Conservation (phyloP, 2,329 filamentous ascomycete genomes). For the Epichloe hybrida region DNA sequence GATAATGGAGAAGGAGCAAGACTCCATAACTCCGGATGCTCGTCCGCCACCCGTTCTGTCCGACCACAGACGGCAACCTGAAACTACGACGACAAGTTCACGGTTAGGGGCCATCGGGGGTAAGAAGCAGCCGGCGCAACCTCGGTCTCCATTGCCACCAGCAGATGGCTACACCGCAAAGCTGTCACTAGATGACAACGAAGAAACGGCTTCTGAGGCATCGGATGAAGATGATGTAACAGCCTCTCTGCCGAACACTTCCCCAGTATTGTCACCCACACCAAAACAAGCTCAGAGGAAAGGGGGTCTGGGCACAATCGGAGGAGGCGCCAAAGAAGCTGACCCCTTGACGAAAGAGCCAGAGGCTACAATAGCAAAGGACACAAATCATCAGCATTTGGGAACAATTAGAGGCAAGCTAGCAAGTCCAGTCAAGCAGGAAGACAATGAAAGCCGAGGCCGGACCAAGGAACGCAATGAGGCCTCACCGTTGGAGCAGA, state of each 20-base stretch:
- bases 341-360: constrained; percentile 3
- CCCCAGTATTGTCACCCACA: constrained; percentile 12
- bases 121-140: constrained; percentile 16
- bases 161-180: constrained; percentile 1
- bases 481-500: constrained; percentile 14
- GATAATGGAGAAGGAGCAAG: constrained; percentile 21
- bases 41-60: constrained; percentile 8
- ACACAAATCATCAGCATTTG: constrained; percentile 12
- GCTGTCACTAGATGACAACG: constrained; percentile 13
- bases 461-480: constrained; percentile 10
- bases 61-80: constrained; percentile 8
- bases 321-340: constrained; percentile 16
- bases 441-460: constrained; percentile 13
- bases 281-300: constrained; percentile 10
- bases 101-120: constrained; percentile 24
- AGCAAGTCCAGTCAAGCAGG: constrained; percentile 4
- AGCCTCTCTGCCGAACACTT: constrained; percentile 10
- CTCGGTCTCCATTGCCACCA: constrained; percentile 9
- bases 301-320: constrained; percentile 28
- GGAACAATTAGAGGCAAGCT: constrained; percentile 20
- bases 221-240: constrained; percentile 19
- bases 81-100: constrained; percentile 8
- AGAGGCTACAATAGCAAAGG: neutral
- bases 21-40: constrained; percentile 9
- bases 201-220: constrained; percentile 32